Evolutionary conservation across 805 yeast genomes (phyloP).

Genomic region (Candida ficus): DNA sequence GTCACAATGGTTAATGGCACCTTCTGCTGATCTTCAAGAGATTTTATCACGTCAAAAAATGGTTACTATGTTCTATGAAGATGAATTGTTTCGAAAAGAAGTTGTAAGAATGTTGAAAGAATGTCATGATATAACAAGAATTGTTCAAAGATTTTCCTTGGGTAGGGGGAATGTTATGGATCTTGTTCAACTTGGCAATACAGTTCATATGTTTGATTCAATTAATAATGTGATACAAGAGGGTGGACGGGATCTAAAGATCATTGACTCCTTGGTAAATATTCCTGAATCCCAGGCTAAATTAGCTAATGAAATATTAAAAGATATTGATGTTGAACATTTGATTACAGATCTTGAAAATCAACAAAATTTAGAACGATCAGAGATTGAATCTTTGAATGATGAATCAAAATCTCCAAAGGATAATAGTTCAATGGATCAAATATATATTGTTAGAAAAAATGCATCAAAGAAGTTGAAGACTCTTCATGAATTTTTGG

Average conservation of each 20-base stretch:
- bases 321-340: slow-evolving; percentile 36
- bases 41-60: slow-evolving; percentile 51
- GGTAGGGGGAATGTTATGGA: slow-evolving; percentile 41
- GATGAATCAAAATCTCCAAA: not conserved
- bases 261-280: slow-evolving; percentile 22
- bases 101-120: slow-evolving; percentile 35
- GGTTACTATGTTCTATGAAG: slow-evolving; percentile 38
- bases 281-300: slow-evolving; percentile 34
- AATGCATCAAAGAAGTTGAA: slow-evolving; percentile 9
- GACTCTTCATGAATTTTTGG: slow-evolving; percentile 21
- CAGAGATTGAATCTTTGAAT: slow-evolving; percentile 2
- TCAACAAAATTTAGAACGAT: slow-evolving; percentile 6
- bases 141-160: slow-evolving; percentile 53
- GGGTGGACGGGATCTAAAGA: no score
- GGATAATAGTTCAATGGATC: not conserved
- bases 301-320: slow-evolving; percentile 38
- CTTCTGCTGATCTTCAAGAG: slow-evolving; percentile 55
- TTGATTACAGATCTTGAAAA: slow-evolving; percentile 2
- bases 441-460: slow-evolving; percentile 8
- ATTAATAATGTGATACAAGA: no score
- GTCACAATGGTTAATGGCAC: slow-evolving; percentile 78
- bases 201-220: slow-evolving; percentile 32
- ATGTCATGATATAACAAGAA: slow-evolving; percentile 53
- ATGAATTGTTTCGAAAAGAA: slow-evolving; percentile 25
- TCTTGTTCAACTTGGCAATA: slow-evolving; percentile 37